Conservation (phyloP, 2,329 filamentous ascomycete genomes). For the Aplosporella prunicola region DNA sequence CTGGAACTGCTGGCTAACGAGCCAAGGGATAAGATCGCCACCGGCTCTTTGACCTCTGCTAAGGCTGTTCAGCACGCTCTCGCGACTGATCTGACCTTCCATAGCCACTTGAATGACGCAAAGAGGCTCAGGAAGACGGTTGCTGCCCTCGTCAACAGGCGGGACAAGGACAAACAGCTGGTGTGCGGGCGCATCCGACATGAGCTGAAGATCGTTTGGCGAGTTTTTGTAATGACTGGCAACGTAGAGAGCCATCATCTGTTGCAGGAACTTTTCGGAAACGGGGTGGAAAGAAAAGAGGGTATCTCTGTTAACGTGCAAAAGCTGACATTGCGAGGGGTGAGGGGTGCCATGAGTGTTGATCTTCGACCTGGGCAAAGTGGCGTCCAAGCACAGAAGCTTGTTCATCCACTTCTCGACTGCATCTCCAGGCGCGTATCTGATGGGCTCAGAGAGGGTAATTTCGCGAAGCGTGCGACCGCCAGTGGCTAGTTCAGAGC, state of each 20-base stretch:
- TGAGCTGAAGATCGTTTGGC: slow-evolving; percentile 93
- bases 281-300: slow-evolving; percentile 97
- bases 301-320: slow-evolving; percentile 92
- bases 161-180: slow-evolving; percentile 91
- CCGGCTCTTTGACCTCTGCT: slow-evolving; percentile 81
- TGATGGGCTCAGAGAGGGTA: slow-evolving; percentile 84
- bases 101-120: slow-evolving; percentile 91
- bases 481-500: slow-evolving; percentile 29
- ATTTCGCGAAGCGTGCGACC: slow-evolving; percentile 82
- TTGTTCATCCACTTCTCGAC: slow-evolving; percentile 97
- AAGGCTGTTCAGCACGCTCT: slow-evolving; percentile 83
- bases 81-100: slow-evolving; percentile 87
- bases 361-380: slow-evolving; percentile 66
- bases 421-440: slow-evolving; percentile 80
- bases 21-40: slow-evolving; percentile 93
- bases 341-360: slow-evolving; percentile 75
- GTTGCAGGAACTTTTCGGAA: slow-evolving; percentile 92
- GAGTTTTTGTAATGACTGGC: slow-evolving; percentile 98
- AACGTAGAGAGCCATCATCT: slow-evolving; percentile 97
- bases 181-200: slow-evolving; percentile 95
- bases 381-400: slow-evolving; percentile 86
- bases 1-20: slow-evolving; percentile 96
- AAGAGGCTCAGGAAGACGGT: slow-evolving; percentile 79
- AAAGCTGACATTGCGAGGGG: slow-evolving; percentile 80
- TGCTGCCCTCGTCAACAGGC: slow-evolving; percentile 66